Base-by-base conservation (phyloP, 148 eudicot genomes). In the Amaranthus hypochondriacus region DNA sequence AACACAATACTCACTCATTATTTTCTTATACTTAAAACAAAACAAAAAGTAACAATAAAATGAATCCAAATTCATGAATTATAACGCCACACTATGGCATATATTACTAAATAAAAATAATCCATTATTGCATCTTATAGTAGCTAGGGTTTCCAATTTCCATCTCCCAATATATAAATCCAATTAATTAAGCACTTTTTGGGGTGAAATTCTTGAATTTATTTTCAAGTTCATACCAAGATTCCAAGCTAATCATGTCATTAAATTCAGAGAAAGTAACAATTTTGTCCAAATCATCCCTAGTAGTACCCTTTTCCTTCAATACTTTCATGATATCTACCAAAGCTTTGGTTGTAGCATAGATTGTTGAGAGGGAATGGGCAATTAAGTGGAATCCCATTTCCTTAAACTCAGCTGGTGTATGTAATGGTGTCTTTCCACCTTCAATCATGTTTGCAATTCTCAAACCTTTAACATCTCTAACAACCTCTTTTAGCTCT, bases 391-490 rank as follows among this genome's bases (percentile, higher is more conserved):
- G 72, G 54, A 60, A 60, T 1, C 84, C 84, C 56, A 81, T 77
- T 49, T 77, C 75, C 68, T 67, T 70, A 61, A 77, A 62, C 64
- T 81, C 84, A 9, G 71, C 76, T 8, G 76, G 81, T 52, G 81
- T 72, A 66, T 78, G 81, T 11, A 78, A 59, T 3, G 81, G 81
- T 2, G 81, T 78, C 56, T 72, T 73, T 3, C 81, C 81, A 7
- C 81, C 81, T 73, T 78, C 81, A 44, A 78, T 73, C 81, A 78
- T 78, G 72, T 78, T 78, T 5, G 76, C 76, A 8, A 78, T 67
- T 28, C 70, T 78, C 72, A 66, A 78, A 18, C 81, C 81, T 62
- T 78, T 72, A 44, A 69, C 71, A 53, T 60, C 18, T 7, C 54
- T 46, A 7, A 66, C 73, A 21, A 77, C 72, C 39, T 62, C 62